These are phyloP conservation scores for Aristolochia fimbriata DNA, from an alignment of 164 flowering plant genomes.

Conservation along the genomic window DNA sequence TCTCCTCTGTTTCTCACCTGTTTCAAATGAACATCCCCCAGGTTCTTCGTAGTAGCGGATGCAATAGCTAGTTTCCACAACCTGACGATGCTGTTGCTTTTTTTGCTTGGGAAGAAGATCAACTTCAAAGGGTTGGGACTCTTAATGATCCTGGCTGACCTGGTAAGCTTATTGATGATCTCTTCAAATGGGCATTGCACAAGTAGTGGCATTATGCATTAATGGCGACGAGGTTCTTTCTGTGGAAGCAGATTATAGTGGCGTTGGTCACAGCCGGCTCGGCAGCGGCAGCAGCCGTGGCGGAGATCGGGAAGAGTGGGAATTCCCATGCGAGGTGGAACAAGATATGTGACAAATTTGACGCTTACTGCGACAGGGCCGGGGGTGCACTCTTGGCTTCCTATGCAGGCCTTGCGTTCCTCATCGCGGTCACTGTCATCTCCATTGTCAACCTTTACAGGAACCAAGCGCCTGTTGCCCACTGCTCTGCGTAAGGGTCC, in stretches of 20 bases:
- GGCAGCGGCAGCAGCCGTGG: conserved; percentile 61
- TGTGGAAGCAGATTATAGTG: conserved; percentile 31
- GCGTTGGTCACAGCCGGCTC: conserved; percentile 39
- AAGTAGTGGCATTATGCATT: not conserved
- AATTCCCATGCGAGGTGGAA: conserved; percentile 74
- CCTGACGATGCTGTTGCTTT: conserved; percentile 34
- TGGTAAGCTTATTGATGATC: conserved; percentile 30
- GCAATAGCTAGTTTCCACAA: conserved; percentile 46
- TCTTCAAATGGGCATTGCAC: not conserved
- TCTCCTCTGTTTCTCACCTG: not conserved
- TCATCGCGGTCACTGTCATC: conserved; percentile 22
- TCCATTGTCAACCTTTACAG: conserved; percentile 38
- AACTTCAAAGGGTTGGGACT: conserved; percentile 34
- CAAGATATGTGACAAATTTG: conserved; percentile 66
- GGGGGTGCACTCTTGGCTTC: conserved; percentile 54
- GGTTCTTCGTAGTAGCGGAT: conserved; percentile 77
- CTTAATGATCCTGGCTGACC: conserved; percentile 39
- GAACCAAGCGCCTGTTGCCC: not conserved
- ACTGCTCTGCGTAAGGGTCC: too few relatives aligned
- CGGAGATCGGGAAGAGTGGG: conserved; percentile 65
- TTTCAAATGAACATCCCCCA: conserved; percentile 13
- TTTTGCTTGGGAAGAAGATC: conserved; percentile 24
- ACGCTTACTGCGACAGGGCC: conserved; percentile 44
- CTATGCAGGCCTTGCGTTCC: conserved; percentile 31
- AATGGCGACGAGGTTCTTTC: too few relatives aligned